phyloP scores from a whole-genome alignment of 768 basidiomycete genomes.

The Serendipita sp. region DNA sequence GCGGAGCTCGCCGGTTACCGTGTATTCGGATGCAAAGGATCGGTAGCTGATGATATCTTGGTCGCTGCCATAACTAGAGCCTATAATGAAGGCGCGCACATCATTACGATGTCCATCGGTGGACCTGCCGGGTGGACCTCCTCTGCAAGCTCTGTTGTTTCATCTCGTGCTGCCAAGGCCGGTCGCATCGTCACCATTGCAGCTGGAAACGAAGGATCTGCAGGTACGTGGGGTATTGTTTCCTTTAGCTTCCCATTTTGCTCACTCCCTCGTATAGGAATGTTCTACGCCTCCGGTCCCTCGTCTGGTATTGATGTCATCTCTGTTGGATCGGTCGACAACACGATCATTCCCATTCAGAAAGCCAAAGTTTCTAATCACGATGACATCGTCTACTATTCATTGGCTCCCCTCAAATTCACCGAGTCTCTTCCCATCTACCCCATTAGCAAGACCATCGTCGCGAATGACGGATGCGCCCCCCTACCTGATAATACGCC shows the following conservation, averaged over 20 bases:
- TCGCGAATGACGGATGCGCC: conserved; percentile 19
- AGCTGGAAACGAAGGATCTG: conserved; percentile 20
- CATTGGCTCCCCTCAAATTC: conserved; percentile 13
- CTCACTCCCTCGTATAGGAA: conserved; percentile 10
- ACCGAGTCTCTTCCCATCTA: conserved; percentile 19
- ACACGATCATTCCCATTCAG: neutral
- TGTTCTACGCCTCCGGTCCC: conserved; percentile 21
- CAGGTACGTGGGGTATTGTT: neutral
- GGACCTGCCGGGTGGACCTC: conserved; percentile 20
- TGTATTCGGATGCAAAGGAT: conserved; percentile 18
- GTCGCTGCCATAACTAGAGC: conserved; percentile 8
- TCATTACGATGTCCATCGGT: conserved; percentile 22
- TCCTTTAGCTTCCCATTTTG: too few relatives aligned
- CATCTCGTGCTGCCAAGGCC: conserved; percentile 17
- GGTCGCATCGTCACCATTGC: conserved; percentile 20
- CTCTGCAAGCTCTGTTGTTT: conserved; percentile 18
- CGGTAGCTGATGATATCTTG: conserved; percentile 14
- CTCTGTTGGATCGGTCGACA: conserved; percentile 16
- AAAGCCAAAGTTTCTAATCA: neutral
- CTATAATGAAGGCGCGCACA: conserved; percentile 12
- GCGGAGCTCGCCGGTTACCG: conserved; percentile 17
- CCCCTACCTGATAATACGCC: conserved; percentile 16
- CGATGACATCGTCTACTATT: conserved; percentile 3
- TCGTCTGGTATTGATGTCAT: conserved; percentile 18
- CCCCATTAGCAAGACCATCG: conserved; percentile 18